phyloP scores from a whole-genome alignment of 2,329 filamentous ascomycete species.

The Hortaea werneckii region DNA sequence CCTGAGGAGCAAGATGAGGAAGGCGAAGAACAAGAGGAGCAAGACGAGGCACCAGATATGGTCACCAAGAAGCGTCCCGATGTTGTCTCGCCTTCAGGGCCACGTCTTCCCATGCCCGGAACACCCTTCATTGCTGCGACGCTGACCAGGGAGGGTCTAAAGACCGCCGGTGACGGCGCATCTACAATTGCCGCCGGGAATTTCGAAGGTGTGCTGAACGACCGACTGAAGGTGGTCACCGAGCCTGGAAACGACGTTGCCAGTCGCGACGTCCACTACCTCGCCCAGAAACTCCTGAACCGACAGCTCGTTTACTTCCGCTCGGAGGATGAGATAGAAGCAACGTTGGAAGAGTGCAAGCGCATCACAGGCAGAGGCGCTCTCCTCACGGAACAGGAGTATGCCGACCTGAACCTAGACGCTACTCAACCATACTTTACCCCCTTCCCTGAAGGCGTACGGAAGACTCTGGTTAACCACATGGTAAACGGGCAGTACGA shows the following conservation, averaged over 20 bases:
- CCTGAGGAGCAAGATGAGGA: background rate
- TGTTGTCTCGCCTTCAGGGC: background rate
- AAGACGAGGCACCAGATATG: background rate
- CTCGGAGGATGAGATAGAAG: constrained; percentile 10
- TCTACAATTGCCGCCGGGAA: constrained; percentile 18
- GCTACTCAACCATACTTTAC: constrained; percentile 2
- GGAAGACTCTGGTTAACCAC: constrained; percentile 10
- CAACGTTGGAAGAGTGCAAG: constrained; percentile 4
- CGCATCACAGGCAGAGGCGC: background rate
- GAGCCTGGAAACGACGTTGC: constrained; percentile 7
- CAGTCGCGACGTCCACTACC: constrained; percentile 9
- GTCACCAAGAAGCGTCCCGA: background rate
- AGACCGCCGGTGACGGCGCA: constrained; percentile 8
- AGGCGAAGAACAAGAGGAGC: constrained; percentile 1
- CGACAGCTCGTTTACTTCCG: constrained; percentile 11
- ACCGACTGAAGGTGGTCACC: constrained; percentile 15
- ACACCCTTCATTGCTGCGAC: background rate
- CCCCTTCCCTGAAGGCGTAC: constrained; percentile 7
- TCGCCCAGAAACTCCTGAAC: constrained; percentile 13
- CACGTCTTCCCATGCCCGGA: background rate
- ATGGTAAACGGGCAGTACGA: constrained; percentile 19
- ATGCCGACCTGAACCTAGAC: background rate
- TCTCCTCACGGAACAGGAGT: constrained; percentile 5
- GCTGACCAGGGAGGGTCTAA: background rate
- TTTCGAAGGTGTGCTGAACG: constrained; percentile 17